Evolutionary conservation across 257 asterid genomes (phyloP), one percentile per base, ranked within the genome.

Genomic region (Henckelia pumila): DNA sequence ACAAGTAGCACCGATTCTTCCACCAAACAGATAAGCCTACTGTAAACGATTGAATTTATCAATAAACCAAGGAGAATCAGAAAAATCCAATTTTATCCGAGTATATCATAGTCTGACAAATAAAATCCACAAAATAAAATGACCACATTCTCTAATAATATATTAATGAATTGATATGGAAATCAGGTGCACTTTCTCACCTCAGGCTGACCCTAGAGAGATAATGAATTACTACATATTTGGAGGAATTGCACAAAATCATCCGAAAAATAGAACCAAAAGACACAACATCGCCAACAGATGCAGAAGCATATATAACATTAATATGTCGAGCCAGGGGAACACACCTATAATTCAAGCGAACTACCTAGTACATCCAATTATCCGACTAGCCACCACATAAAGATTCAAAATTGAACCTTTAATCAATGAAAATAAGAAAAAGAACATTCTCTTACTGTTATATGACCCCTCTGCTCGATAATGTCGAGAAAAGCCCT

Each of bases 361-460:
- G 20, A 44, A 56, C 1, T 2, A 20, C 11, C 28, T n/a, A 44
- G 66, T 28, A 61, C 28, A 24, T 40, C 24, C 32, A 56, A 28
- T 49, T 66, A 58, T 40, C 52, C 19, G 19, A 14, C 52, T 14
- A 11, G 19, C 52, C 52, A 40, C 19, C 17, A 14, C 17, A 13
- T 13, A 40, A 4, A 40, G 33, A 59, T 63, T 40, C 44, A 64
- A 53, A 32, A 62, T 32, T n/a, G 0, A 13, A 17, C 24, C 33
- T 22, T 53, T 55, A 1, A 10, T 19, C 47, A 10, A 7, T 22
- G 28, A 30, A 1, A 70, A 71, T 37, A 64, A 37, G 14, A 73
- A 23, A 17, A 19, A 56, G 47, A 26, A 4, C 10, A 68, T 28
- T 50, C 37, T 37, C 78, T 67, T 68, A 73, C 66, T 52, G 19